Base-by-base conservation (phyloP, 2,329 filamentous ascomycete genomes). In the Colletotrichum zoysiae region DNA sequence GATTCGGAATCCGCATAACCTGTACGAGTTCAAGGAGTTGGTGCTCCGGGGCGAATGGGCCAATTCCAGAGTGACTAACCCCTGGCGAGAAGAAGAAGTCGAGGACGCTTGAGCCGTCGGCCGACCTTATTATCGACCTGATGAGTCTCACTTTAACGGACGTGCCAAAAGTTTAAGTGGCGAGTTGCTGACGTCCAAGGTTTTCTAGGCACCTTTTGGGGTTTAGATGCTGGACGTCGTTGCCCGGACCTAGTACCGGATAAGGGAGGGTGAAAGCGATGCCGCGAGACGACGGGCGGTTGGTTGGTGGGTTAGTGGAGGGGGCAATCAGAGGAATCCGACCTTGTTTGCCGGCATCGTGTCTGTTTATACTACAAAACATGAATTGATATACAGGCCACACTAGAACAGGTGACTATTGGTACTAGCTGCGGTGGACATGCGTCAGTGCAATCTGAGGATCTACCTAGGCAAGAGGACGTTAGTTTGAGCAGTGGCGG, bases 111-210 rank as follows among this genome's bases (percentile, higher is more conserved):
- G 55, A 59, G 46, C 59, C 69, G 69, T 60, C 44, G 35, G 46
- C 59, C 23, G 69, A 42, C 59, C 44, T 46, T 71, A 40, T 23
- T 59, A 30, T 63, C 38, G 44, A 63, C 51, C 57, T 40, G 58
- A 57, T 51, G 56, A 63, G 42, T 68, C 51, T 64, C 69, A 71
- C 69, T 63, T 35, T 64, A 65, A 71, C 65, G 46, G 65, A 69
- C 53, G 44, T 63, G 56, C 16, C 53, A 7, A 69, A 69, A 69
- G 65, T 59, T 69, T 42, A 69, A 71, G 65, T 71, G 65, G 69
- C 64, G 53, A 71, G 69, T 33, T 46, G 12, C 38, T n/a, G 38
- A 42, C 44, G 44, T 55, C 44, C 26, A 55, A 40, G 65, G 69
- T 68, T 71, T 68, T 33, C 46, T 16, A 68, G 20, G 58, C 55